Conservation (phyloP, 768 basidiomycete species). For the Termitomyces sp. region DNA sequence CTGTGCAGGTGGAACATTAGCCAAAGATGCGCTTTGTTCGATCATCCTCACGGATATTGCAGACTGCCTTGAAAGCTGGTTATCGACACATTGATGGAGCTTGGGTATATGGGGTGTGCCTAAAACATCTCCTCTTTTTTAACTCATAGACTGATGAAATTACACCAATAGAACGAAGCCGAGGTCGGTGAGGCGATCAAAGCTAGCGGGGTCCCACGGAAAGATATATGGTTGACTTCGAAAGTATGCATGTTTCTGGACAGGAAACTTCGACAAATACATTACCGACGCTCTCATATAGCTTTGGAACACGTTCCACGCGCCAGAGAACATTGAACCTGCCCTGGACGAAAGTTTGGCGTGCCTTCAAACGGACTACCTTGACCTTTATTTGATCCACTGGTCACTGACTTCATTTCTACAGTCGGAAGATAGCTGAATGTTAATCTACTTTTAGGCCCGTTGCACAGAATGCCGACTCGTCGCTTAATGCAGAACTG, state of each 20-base stretch:
- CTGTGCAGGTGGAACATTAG: slow-evolving; percentile 46
- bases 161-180: slow-evolving; percentile 50
- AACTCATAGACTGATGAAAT: not conserved
- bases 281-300: slow-evolving; percentile 14
- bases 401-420: slow-evolving; percentile 39
- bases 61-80: slow-evolving; percentile 56
- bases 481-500: slow-evolving; percentile 37
- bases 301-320: slow-evolving; percentile 78
- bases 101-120: slow-evolving; percentile 58
- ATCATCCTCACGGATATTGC: not conserved
- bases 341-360: slow-evolving; percentile 47
- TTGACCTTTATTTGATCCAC: slow-evolving; percentile 71
- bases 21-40: not conserved
- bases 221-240: slow-evolving; percentile 66
- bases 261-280: not conserved
- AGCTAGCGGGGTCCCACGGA: slow-evolving; percentile 54
- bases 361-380: slow-evolving; percentile 9
- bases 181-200: slow-evolving; percentile 63
- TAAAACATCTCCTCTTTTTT: not conserved
- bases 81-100: slow-evolving; percentile 74
- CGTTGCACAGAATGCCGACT: slow-evolving; percentile 57
- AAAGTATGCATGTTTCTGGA: slow-evolving; percentile 27
- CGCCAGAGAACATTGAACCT: slow-evolving; percentile 65
- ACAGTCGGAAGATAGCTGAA: not conserved
- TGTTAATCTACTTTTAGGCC: slow-evolving; percentile 37